Base-by-base conservation (phyloP, 352 stramenopile genomes). In the Globisporangium yorkense region DNA sequence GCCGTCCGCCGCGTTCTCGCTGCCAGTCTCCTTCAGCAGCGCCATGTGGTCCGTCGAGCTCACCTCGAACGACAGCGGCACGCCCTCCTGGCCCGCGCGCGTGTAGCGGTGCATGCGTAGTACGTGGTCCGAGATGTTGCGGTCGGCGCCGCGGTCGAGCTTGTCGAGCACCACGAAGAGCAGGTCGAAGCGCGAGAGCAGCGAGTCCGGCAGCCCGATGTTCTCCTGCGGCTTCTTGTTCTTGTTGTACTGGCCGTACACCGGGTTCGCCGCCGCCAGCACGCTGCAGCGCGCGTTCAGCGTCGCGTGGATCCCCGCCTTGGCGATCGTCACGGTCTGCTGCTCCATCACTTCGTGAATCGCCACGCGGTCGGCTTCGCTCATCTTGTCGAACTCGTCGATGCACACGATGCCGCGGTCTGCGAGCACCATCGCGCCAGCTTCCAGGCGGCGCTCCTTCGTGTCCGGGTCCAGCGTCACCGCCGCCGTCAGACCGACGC, bases 301-400 rank as follows among this genome's bases (percentile, higher is more conserved):
- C 49, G 92, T 98, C 2, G 97, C 97, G 74, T 99, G 97, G 65
- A 99, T 99, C 18, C 98, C 97, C 98, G 97, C 96, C 69, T 99
- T 99, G 13, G 97, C 97, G 53, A 99, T 97, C 43, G 88, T 98
- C 4, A 99, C 91, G 15, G 96, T 99, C 69, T 99, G 96, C 68
- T 99, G 96, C 77, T 99, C 97, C 94, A 99, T 99, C n/a, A 96
- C 97, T 81, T 99, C 97, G 77, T 99, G 97, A 97, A 99, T 99
- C 43, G 97, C 97, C 8, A 99, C 96, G 47, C 97, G 88, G 74
- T 99, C 89, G 13, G 83, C 84, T 62, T 96, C 87, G 40, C 86
- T 70, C 88, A 97, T 97, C 66, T 98, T 98, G 68, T 98, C 94
- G 48, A 98, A 98, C 73, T 97, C 89, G 61, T 99, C 97, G 68